phyloP scores from a whole-genome alignment of 345 rosid species.

The Syzygium jambos region DNA sequence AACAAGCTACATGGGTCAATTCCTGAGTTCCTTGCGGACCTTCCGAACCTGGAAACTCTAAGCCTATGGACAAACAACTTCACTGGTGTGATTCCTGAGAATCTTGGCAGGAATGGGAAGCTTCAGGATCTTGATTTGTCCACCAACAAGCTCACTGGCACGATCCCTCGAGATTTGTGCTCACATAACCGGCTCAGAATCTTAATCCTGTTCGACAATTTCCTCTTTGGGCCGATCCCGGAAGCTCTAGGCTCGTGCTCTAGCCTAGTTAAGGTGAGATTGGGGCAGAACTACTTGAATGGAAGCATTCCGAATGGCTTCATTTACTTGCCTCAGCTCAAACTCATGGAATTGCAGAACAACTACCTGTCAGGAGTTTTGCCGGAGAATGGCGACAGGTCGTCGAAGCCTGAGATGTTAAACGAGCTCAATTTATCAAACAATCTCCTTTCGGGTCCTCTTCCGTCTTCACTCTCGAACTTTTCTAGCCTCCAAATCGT shows the following conservation, averaged over 20 bases:
- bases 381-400: slow-evolving; percentile 21
- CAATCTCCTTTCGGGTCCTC: slow-evolving; percentile 39
- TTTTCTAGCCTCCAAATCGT: slow-evolving; percentile 46
- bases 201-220: slow-evolving; percentile 42
- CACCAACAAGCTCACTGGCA: slow-evolving; percentile 67
- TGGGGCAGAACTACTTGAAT: slow-evolving; percentile 61
- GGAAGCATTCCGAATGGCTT: slow-evolving; percentile 52
- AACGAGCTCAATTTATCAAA: slow-evolving; percentile 49
- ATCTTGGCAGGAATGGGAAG: slow-evolving; percentile 45
- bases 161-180: slow-evolving; percentile 41
- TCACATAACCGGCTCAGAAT: slow-evolving; percentile 28
- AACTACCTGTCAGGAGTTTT: slow-evolving; percentile 45
- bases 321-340: slow-evolving; percentile 55
- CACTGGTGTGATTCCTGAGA: slow-evolving; percentile 51
- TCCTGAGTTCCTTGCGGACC: slow-evolving; percentile 39
- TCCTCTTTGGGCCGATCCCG: slow-evolving; percentile 59
- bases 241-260: slow-evolving; percentile 42
- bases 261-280: slow-evolving; percentile 38
- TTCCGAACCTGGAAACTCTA: slow-evolving; percentile 39
- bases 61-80: slow-evolving; percentile 61
- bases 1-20: slow-evolving; percentile 57
- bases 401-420: slow-evolving; percentile 25
- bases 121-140: slow-evolving; percentile 49
- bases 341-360: slow-evolving; percentile 48
- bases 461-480: slow-evolving; percentile 47